A percentile compares a stretch with the other conserved stretches of the same genome.
These are phyloP conservation scores for Ascochyta pisi DNA, from an alignment of 2,329 filamentous ascomycete species.

Conservation along the genomic window DNA sequence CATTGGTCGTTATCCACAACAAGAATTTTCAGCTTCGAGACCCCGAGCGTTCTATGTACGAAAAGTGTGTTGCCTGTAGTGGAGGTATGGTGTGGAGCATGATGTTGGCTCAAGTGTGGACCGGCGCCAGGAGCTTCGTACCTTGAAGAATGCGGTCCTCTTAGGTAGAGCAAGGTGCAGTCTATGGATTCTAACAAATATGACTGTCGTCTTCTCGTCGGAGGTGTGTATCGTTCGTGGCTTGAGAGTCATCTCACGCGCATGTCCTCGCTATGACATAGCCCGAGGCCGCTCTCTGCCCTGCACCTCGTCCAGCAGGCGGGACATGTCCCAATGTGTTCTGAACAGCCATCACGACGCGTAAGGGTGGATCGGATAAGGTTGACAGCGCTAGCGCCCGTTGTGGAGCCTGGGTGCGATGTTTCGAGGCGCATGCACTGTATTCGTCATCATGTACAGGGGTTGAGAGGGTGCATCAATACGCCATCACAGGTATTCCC, in stretches of 20 bases:
- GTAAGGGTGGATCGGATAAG: conserved; percentile 1
- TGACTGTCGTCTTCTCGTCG: neutral
- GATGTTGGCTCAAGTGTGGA: neutral
- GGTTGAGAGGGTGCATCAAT: too few species aligned
- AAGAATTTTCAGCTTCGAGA: neutral
- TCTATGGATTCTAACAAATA: neutral
- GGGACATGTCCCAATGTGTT: neutral
- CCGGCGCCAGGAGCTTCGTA: neutral
- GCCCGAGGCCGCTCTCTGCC: neutral
- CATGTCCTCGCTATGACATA: neutral
- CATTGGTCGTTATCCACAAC: neutral
- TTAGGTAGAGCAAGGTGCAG: neutral
- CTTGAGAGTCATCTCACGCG: neutral
- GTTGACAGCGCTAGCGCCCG: conserved; percentile 6
- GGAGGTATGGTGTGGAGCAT: neutral
- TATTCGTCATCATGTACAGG: neutral
- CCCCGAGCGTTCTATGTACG: neutral
- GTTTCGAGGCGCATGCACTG: neutral
- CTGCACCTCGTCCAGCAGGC: neutral
- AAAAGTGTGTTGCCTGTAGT: neutral
- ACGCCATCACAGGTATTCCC: too few species aligned
- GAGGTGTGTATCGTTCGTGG: neutral
- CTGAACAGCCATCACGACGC: neutral
- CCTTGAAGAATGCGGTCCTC: neutral
- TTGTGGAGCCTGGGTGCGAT: conserved; percentile 2